Evolutionary conservation across 305 asterid genomes (phyloP).

Genomic region (Fraxinus platypoda): DNA sequence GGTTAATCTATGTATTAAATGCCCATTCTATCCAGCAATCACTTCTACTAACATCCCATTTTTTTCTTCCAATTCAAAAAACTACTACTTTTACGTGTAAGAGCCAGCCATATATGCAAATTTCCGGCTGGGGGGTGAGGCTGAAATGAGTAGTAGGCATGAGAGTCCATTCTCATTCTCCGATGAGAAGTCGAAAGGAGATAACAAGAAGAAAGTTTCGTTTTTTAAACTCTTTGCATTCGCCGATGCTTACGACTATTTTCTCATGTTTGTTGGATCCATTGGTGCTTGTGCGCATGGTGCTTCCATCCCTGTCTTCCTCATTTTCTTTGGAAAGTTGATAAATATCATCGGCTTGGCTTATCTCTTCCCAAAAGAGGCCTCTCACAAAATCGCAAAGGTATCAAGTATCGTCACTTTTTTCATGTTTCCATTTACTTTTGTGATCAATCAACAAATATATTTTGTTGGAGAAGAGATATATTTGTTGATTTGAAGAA

Average conservation of each 20-base stretch:
- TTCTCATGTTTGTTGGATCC: conserved; percentile 70
- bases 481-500: no score
- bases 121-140: neutral
- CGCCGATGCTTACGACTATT: conserved; percentile 73
- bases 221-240: conserved; percentile 58
- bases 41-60: neutral
- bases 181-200: neutral
- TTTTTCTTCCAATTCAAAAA: neutral
- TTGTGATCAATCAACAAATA: neutral
- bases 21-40: neutral
- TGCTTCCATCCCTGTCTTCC: conserved; percentile 93
- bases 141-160: neutral
- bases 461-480: no score
- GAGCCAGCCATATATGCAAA: neutral
- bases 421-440: neutral
- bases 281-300: conserved; percentile 88
- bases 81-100: neutral
- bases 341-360: conserved; percentile 83
- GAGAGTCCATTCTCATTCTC: conserved; percentile 7
- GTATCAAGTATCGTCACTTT: conserved; percentile 27
- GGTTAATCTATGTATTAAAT: neutral
- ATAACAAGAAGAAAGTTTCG: conserved; percentile 35
- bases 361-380: conserved; percentile 71
- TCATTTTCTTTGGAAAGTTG: conserved; percentile 86
- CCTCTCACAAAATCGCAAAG: conserved; percentile 78